These are phyloP conservation scores for Avena eriantha DNA, from an alignment of 176 grass and related monocot genomes.

Conservation along the genomic window DNA sequence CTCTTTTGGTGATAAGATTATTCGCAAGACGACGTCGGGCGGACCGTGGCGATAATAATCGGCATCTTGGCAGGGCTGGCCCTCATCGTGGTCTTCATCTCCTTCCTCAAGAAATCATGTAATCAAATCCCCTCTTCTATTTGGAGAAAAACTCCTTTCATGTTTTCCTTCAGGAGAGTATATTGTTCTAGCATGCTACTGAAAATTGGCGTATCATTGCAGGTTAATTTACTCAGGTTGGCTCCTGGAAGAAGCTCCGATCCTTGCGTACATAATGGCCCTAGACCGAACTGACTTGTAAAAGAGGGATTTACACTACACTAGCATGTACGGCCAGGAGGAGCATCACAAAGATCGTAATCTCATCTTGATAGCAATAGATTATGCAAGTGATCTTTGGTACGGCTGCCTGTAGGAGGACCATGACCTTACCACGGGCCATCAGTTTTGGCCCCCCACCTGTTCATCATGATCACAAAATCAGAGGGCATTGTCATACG, in stretches of 20 bases:
- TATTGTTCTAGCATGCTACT: neutral
- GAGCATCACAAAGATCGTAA: constrained; percentile 35
- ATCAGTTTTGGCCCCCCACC: constrained; percentile 43
- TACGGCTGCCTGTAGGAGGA: constrained; percentile 15
- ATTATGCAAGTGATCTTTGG: constrained; percentile 17
- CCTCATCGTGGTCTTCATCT: constrained; percentile 83
- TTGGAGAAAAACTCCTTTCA: neutral
- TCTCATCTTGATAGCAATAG: constrained; percentile 40
- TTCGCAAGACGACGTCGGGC: constrained; percentile 74
- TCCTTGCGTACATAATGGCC: neutral
- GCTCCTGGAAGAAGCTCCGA: neutral
- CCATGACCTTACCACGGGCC: neutral
- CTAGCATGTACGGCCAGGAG: neutral
- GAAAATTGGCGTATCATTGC: constrained; percentile 5
- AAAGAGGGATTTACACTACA: neutral
- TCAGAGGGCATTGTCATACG: neutral
- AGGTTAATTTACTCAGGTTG: constrained; percentile 25
- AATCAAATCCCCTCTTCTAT: neutral
- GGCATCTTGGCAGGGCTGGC: constrained; percentile 82
- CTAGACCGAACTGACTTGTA: neutral
- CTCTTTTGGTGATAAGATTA: constrained; percentile 53
- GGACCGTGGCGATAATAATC: constrained; percentile 75
- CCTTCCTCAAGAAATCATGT: constrained; percentile 72
- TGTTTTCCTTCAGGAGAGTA: too few species aligned
- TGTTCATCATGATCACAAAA: constrained; percentile 7